These are phyloP conservation scores for Drechmeria coniospora DNA, from an alignment of 2,329 filamentous ascomycete species.

Conservation along the genomic window DNA sequence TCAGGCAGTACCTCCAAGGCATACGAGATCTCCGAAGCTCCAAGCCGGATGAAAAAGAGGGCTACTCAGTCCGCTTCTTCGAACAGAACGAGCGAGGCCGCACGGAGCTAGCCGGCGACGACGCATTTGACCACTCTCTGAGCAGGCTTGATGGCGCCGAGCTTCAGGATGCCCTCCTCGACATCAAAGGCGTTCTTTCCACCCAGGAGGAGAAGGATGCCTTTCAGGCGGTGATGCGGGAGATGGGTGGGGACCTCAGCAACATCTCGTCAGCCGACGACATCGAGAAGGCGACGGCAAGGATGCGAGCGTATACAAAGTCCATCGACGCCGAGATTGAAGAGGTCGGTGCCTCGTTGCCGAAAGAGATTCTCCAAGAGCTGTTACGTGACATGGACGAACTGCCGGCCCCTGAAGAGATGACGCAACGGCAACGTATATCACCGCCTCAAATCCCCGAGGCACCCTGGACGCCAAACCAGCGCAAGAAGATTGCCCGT, in stretches of 20 bases:
- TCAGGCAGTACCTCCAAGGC: slow-evolving; percentile 13
- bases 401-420: slow-evolving; percentile 10
- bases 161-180: slow-evolving; percentile 19
- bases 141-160: slow-evolving; percentile 19
- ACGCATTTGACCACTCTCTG: slow-evolving; percentile 25
- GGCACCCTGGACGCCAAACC: slow-evolving; percentile 20
- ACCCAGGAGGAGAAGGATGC: slow-evolving; percentile 17
- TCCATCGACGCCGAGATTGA: slow-evolving; percentile 20
- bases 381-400: slow-evolving; percentile 14
- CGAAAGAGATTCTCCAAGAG: slow-evolving; percentile 17
- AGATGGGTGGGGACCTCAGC: slow-evolving; percentile 16
- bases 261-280: slow-evolving; percentile 17
- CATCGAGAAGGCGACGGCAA: slow-evolving; percentile 18
- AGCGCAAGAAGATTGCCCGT: slow-evolving; percentile 21
- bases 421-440: slow-evolving; percentile 9
- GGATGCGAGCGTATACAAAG: slow-evolving; percentile 18
- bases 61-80: slow-evolving; percentile 28
- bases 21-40: slow-evolving; percentile 11
- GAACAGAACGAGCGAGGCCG: slow-evolving; percentile 26
- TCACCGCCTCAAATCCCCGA: slow-evolving; percentile 20
- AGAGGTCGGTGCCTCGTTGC: slow-evolving; percentile 14
- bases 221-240: slow-evolving; percentile 19
- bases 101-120: slow-evolving; percentile 20
- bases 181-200: slow-evolving; percentile 22
- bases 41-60: slow-evolving; percentile 6